Base-by-base conservation (phyloP, 1,284 basidiomycete species). In the Trichosporon asahii region DNA sequence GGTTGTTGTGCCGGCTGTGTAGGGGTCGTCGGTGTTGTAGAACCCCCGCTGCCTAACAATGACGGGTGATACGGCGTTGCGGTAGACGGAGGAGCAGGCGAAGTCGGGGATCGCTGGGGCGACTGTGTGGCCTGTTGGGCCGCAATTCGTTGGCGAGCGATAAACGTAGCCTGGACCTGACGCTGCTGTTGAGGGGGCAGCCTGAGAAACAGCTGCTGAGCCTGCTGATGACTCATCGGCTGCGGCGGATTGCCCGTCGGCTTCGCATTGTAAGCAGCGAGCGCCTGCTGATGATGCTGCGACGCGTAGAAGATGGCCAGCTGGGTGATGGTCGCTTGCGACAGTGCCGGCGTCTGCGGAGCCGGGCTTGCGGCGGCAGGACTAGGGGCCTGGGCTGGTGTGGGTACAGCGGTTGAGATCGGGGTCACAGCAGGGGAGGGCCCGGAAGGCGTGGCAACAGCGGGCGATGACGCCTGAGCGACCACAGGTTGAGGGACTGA, bases 111-210 rank as follows among this genome's bases (percentile, higher is more conserved):
- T 5, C 66, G 66, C 37, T 67, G 64, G 11, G 69, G 23, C 35
- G 66, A 55, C 18, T 57, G 37, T 27, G 37, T 64, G 7, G 63
- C 37, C 5, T 70, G 64, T 40, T 71, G 70, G 7, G 65, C 64
- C 6, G 65, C 68, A 2, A 69, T 64, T 7, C 68, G 68, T 27
- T 66, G 66, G 2, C 72, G 66, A 2, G 68, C 66, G 21, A 73
- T 66, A 23, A 46, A 73, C 3, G 66, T 70, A 15, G 66, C 49
- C 21, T 73, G 72, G 21, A 71, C 44, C 40, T 74, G 72, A 2
- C 53, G 68, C 64, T 71, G 73, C 33, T 70, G 70, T n/a, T 74
- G 70, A 2, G 71, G 60, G 55, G 74, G 67, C 23, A 73, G 40
- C 1, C 66, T 40, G 2, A 68, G 35, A 33, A 73, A 71, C 27